These are phyloP conservation scores for Chloris gayana DNA, from an alignment of 176 grass and related monocot species.

Conservation along the genomic window DNA sequence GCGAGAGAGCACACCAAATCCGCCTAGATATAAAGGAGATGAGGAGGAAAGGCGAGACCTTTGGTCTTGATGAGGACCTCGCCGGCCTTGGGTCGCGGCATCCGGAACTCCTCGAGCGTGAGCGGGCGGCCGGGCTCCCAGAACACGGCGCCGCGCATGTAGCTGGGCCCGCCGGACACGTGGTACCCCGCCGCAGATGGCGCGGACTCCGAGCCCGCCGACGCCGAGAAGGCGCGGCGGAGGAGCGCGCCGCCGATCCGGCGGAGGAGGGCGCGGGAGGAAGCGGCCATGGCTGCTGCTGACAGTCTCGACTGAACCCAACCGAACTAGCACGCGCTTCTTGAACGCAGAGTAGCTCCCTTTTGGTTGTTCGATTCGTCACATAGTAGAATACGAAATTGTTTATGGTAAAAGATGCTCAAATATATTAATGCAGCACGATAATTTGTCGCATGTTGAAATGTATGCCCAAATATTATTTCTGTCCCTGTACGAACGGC, in stretches of 20 bases:
- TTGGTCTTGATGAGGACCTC: constrained; percentile 95
- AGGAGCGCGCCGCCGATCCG: constrained; percentile 53
- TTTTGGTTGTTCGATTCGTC: not conserved
- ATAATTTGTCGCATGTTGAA: not conserved
- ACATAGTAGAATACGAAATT: not conserved
- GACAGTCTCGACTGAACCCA: not conserved
- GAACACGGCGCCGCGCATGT: constrained; percentile 85
- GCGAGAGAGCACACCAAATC: not conserved
- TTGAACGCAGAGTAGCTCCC: not conserved
- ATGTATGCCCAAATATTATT: not conserved
- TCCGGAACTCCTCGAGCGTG: constrained; percentile 84
- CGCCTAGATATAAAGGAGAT: not conserved
- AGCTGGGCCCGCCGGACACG: constrained; percentile 75
- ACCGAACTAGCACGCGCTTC: not conserved
- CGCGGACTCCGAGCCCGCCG: not conserved
- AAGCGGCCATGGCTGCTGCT: constrained; percentile 50
- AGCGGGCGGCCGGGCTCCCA: constrained; percentile 96
- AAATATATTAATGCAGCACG: not conserved
- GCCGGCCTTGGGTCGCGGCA: constrained; percentile 94
- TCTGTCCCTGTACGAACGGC: not conserved
- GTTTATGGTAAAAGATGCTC: not conserved
- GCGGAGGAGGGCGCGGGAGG: constrained; percentile 58
- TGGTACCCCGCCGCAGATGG: constrained; percentile 57
- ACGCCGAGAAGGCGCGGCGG: constrained; percentile 30
- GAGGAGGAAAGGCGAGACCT: constrained; percentile 34